phyloP scores from a whole-genome alignment of 1,284 basidiomycete genomes.

The Puccinia brachypodii region DNA sequence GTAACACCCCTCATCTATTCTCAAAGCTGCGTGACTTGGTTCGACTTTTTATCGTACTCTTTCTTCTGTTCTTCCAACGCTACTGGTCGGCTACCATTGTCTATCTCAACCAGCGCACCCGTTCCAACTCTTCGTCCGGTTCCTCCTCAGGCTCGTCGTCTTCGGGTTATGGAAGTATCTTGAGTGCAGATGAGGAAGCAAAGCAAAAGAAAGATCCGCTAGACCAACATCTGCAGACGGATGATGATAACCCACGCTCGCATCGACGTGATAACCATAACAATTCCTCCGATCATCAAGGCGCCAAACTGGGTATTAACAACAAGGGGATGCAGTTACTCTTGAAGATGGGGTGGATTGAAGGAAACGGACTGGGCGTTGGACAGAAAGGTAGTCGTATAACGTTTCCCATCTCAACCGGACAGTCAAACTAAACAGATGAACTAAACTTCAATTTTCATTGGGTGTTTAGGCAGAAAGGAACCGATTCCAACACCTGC shows the following conservation, averaged over 20 bases:
- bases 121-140: slow-evolving; percentile 10
- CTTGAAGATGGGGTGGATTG: slow-evolving; percentile 46
- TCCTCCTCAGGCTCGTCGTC: slow-evolving; percentile 13
- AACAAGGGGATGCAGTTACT: slow-evolving; percentile 48
- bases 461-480: slow-evolving; percentile 29
- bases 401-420: background rate
- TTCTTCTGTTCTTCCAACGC: background rate
- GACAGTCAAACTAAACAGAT: background rate
- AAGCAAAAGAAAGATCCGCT: background rate
- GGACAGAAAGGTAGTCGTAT: slow-evolving; percentile 15
- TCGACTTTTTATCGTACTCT: slow-evolving; percentile 32
- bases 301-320: slow-evolving; percentile 30
- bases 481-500: slow-evolving; percentile 47
- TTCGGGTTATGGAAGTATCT: slow-evolving; percentile 47
- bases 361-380: slow-evolving; percentile 42
- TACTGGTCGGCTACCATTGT: background rate
- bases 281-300: slow-evolving; percentile 6
- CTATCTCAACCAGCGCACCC: background rate
- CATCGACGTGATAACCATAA: background rate
- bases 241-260: background rate
- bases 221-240: background rate
- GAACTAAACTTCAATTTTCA: background rate
- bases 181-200: slow-evolving; percentile 24
- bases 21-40: slow-evolving; percentile 14
- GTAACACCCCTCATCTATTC: slow-evolving; percentile 28